These are phyloP conservation scores for Glycine latifolia DNA, from an alignment of 306 rosid genomes.

Conservation along the genomic window DNA sequence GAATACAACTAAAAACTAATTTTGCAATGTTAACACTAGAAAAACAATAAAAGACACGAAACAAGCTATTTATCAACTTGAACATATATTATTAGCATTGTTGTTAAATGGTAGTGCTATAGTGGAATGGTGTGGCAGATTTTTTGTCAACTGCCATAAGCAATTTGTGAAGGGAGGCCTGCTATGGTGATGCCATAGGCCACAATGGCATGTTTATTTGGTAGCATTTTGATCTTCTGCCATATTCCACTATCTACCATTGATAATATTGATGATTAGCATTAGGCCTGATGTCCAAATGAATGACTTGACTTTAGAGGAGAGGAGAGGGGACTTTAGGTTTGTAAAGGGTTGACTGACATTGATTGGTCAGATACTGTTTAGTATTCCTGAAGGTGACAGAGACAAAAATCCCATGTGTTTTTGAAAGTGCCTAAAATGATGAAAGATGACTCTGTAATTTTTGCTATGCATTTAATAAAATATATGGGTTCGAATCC, in stretches of 20 bases:
- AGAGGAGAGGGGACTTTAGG: not conserved
- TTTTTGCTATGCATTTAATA: not conserved
- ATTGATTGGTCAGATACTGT: slow-evolving; percentile 9
- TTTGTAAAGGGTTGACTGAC: not conserved
- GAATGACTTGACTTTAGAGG: slow-evolving; percentile 2
- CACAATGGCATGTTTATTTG: too few relatives aligned
- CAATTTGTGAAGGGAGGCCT: too few relatives aligned
- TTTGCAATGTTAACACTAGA: not conserved
- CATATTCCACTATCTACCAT: too few relatives aligned
- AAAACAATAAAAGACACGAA: not conserved
- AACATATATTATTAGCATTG: not conserved
- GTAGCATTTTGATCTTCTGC: too few relatives aligned
- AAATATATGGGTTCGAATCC: not conserved
- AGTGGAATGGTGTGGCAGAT: too few relatives aligned
- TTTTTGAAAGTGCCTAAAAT: not conserved
- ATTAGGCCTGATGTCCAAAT: not conserved
- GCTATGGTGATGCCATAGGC: too few relatives aligned
- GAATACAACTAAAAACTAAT: not conserved
- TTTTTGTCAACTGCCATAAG: too few relatives aligned
- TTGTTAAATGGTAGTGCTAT: too few relatives aligned
- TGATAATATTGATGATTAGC: too few relatives aligned
- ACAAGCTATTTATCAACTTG: not conserved
- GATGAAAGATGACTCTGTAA: not conserved
- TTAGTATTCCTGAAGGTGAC: slow-evolving; percentile 11
- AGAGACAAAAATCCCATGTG: not conserved